Conservation (phyloP, 1,284 basidiomycete species). For the Cronartium quercuum region DNA sequence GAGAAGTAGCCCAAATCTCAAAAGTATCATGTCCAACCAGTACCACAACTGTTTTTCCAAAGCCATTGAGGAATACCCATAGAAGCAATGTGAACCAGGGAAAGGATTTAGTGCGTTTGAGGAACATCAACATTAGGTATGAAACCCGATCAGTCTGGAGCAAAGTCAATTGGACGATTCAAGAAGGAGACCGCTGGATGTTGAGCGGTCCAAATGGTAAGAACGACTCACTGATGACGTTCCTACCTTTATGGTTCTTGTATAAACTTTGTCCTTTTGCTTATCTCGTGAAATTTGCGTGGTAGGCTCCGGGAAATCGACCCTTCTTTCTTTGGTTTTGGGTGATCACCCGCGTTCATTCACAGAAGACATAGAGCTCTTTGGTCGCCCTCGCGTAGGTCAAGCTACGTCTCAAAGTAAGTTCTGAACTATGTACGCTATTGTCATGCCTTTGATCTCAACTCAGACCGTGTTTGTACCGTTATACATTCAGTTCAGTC, state of each 20-base stretch:
- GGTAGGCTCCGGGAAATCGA: conserved; percentile 87
- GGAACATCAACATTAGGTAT: conserved; percentile 67
- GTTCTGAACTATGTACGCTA: neutral
- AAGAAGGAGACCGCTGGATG: conserved; percentile 74
- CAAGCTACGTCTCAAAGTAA: conserved; percentile 42
- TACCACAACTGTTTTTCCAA: neutral
- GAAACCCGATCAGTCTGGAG: conserved; percentile 59
- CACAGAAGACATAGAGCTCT: conserved; percentile 57
- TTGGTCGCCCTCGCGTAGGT: conserved; percentile 42
- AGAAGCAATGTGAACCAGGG: neutral
- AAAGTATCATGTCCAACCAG: too few species aligned
- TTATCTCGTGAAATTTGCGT: too few species aligned
- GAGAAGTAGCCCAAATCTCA: neutral
- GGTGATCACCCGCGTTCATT: conserved; percentile 94
- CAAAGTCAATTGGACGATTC: conserved; percentile 70
- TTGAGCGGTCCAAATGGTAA: conserved; percentile 76
- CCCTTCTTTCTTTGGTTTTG: conserved; percentile 80
- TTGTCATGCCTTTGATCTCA: neutral
- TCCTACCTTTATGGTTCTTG: too few species aligned
- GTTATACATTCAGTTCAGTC: conserved; percentile 48
- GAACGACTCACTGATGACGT: conserved; percentile 39
- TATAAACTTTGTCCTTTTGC: too few species aligned
- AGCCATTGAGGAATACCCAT: too few species aligned
- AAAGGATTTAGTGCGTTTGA: conserved; percentile 38
- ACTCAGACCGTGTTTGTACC: neutral